A percentile compares a stretch with the other conserved stretches of the same genome.
Conservation (phyloP, 2,329 filamentous ascomycete genomes). For the Alternaria sp. region DNA sequence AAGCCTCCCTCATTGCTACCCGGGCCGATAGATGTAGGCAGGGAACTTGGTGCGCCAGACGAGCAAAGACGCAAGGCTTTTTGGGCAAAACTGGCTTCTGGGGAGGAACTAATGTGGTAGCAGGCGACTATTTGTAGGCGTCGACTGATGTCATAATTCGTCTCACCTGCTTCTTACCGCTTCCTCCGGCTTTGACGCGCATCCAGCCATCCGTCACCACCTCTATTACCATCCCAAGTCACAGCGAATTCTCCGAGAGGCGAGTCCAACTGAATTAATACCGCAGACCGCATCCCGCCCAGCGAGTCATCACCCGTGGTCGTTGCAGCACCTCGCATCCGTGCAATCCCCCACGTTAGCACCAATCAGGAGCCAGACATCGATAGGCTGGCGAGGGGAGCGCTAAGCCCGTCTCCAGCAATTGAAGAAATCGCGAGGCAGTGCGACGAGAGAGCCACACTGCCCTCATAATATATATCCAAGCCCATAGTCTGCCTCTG, state of each 20-base stretch:
- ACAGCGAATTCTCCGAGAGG: conserved; percentile 12
- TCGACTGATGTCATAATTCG: conserved; percentile 19
- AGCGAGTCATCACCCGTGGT: conserved; percentile 18
- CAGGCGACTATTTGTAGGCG: conserved; percentile 9
- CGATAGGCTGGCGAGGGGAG: conserved; percentile 44
- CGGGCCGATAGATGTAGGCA: not conserved
- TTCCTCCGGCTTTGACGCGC: conserved; percentile 9
- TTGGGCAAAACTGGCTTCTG: conserved; percentile 4
- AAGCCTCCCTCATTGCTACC: conserved; percentile 1
- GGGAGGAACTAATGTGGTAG: conserved; percentile 13
- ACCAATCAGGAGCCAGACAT: conserved; percentile 40
- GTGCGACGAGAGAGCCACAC: conserved; percentile 31
- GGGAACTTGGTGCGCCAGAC: not conserved
- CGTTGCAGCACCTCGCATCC: conserved; percentile 22
- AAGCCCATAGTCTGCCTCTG: conserved; percentile 10
- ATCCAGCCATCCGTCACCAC: conserved; percentile 8
- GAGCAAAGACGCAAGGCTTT: conserved; percentile 5
- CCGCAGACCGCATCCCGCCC: conserved; percentile 8
- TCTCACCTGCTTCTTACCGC: conserved; percentile 24
- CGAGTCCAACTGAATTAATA: not conserved
- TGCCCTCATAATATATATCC: conserved; percentile 7
- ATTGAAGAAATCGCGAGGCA: conserved; percentile 47
- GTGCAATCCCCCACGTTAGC: conserved; percentile 24
- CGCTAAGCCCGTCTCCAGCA: conserved; percentile 46
- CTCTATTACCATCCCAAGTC: conserved; percentile 2